Conservation (phyloP, 495 filamentous ascomycete genomes). For the Trichoderma asperelloides region DNA sequence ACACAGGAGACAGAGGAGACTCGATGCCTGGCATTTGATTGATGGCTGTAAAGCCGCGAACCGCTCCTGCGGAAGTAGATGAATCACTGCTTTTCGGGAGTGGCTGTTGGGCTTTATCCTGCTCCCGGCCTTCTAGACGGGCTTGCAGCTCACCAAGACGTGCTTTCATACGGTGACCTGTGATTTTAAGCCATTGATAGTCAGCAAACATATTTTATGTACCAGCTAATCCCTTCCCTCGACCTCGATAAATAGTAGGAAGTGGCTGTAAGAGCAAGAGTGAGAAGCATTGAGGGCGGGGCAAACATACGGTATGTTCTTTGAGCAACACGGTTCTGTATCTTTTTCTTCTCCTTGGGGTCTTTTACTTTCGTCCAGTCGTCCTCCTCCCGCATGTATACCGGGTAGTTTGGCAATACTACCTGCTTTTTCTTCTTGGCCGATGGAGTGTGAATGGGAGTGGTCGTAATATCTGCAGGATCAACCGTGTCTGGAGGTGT, state of each 20-base stretch:
- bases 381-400: neutral
- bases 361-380: slow-evolving; percentile 11
- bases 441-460: neutral
- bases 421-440: neutral
- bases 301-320: slow-evolving; percentile 5
- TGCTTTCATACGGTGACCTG: slow-evolving; percentile 10
- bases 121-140: slow-evolving; percentile 7
- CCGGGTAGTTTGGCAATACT: neutral
- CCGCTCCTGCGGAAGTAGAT: neutral
- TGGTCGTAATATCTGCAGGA: neutral
- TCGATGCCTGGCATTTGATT: neutral
- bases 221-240: neutral
- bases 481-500: neutral
- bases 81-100: neutral
- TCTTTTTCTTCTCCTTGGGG: slow-evolving; percentile 11
- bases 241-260: neutral
- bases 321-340: slow-evolving; percentile 9
- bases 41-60: neutral
- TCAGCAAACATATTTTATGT: neutral
- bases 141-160: slow-evolving; percentile 10
- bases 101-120: neutral
- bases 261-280: neutral
- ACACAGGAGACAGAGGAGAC: neutral
- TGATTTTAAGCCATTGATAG: neutral
- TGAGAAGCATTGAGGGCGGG: neutral